Evolutionary conservation across 177 flowering plant species (phyloP), one percentile per base, ranked within the genome.

Genomic region (Vitis hybrid): DNA sequence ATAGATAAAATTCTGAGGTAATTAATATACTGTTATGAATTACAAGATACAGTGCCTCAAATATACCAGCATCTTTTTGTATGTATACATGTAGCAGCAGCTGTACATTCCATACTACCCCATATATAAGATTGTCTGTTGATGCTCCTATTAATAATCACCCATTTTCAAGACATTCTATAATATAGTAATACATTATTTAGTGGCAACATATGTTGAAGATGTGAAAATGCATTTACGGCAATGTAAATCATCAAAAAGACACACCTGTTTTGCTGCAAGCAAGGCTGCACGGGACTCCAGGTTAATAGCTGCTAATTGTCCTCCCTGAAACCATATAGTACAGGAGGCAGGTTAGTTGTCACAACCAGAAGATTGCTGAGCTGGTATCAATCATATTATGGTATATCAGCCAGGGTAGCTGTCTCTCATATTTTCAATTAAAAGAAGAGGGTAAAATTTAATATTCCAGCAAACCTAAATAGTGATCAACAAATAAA

Each of bases 221-320:
- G 9, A 18, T n/a, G 4, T 24, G 54, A 8, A 61, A 52, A 69
- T 17, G 49, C 12, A 20, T 18, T 17, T 2, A 56, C 15, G 12
- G 27, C 53, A n/a, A 50, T 14, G 20, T 9, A 62, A 11, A 21
- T 60, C 21, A 35, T 10, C n/a, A 51, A 46, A 20, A 68, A 48
- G 10, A n/a, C 56, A 63, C 30, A 90, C 98, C 93, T 87, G 75
- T 80, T 80, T 83, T 73, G 98, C 98, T 57, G 89, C 93, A 66
- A 91, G 84, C 75, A 90, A 78, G 61, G 93, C 97, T 55, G 80
- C 85, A 76, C 89, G 78, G 5, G 92, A 82, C 77, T 92, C 97
- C 66, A 94, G 73, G 75, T 85, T 88, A 56, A 84, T 74, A 58
- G 93, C 88, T 56, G 94, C 98, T 63, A 94, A 73, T 56, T 88